phyloP scores from a whole-genome alignment of 768 basidiomycete species.

The Xerocomus spinulosus region DNA sequence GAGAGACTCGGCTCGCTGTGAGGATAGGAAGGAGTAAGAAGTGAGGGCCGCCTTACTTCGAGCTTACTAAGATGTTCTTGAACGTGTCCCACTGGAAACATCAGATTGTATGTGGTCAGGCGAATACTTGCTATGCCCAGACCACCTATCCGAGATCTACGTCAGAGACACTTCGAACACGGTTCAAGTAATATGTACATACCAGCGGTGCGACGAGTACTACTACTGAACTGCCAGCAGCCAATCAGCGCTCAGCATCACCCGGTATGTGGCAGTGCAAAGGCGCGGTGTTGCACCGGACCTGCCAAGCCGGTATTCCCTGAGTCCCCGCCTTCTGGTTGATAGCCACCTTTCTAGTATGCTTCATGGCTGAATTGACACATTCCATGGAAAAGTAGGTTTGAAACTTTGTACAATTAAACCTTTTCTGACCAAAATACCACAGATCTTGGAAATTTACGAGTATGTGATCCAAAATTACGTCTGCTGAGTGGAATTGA shows the following conservation, averaged over 20 bases:
- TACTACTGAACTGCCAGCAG: too few relatives aligned
- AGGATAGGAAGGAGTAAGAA: too few relatives aligned
- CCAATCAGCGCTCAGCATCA: too few relatives aligned
- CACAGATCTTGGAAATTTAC: conserved; percentile 12
- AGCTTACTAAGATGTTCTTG: not conserved
- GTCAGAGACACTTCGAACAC: too few relatives aligned
- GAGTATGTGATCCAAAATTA: not conserved
- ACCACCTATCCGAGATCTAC: not conserved
- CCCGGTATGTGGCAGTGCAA: not conserved
- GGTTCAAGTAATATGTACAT: too few relatives aligned
- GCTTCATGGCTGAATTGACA: not conserved
- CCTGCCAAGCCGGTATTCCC: too few relatives aligned
- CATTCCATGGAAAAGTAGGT: not conserved
- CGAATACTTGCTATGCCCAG: not conserved
- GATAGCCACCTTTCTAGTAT: not conserved
- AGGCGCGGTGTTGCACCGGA: too few relatives aligned
- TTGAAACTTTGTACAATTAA: not conserved
- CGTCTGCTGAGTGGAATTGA: not conserved
- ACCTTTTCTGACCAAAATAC: not conserved
- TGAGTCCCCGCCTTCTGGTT: too few relatives aligned
- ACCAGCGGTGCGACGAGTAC: too few relatives aligned
- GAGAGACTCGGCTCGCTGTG: too few relatives aligned
- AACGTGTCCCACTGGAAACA: conserved; percentile 22
- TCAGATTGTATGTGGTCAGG: not conserved
- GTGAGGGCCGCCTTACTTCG: too few relatives aligned